These are phyloP conservation scores for Colletotrichum falcatum DNA, from an alignment of 2,329 filamentous ascomycete genomes.

Conservation along the genomic window DNA sequence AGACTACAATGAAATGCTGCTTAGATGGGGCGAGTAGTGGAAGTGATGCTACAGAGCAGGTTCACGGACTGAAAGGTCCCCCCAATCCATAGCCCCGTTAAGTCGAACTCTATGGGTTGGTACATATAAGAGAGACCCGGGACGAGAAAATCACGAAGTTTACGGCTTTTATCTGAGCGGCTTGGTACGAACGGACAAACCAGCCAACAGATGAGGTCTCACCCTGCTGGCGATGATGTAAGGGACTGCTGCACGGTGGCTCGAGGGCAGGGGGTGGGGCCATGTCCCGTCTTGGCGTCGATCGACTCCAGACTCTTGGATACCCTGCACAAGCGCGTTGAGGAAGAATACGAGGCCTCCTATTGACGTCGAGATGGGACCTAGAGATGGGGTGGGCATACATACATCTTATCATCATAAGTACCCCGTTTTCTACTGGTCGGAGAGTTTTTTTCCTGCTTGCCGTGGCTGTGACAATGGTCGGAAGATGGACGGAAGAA, in stretches of 20 bases:
- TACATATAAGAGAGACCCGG: conserved; percentile 13
- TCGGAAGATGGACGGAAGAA: not conserved
- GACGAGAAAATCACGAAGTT: not conserved
- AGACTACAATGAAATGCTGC: not conserved
- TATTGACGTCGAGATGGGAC: not conserved
- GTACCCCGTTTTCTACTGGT: not conserved
- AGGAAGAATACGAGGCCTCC: conserved; percentile 15
- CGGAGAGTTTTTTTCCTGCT: not conserved
- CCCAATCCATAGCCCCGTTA: conserved; percentile 4
- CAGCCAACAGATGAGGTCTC: conserved; percentile 26
- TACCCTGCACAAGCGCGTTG: conserved; percentile 32
- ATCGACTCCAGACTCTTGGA: conserved; percentile 37
- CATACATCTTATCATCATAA: not conserved
- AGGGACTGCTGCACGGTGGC: conserved; percentile 33
- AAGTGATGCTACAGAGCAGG: not conserved
- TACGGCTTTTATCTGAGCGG: not conserved
- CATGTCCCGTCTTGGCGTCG: conserved; percentile 38
- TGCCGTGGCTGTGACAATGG: not conserved
- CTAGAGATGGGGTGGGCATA: not conserved
- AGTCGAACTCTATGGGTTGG: not conserved
- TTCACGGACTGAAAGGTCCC: not conserved
- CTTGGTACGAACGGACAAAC: conserved; percentile 12
- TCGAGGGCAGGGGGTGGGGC: conserved; percentile 35
- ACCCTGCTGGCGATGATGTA: conserved; percentile 38
- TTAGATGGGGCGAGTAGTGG: not conserved